phyloP scores from a whole-genome alignment of 2,329 filamentous ascomycete species.

The Talaromyces sp. region DNA sequence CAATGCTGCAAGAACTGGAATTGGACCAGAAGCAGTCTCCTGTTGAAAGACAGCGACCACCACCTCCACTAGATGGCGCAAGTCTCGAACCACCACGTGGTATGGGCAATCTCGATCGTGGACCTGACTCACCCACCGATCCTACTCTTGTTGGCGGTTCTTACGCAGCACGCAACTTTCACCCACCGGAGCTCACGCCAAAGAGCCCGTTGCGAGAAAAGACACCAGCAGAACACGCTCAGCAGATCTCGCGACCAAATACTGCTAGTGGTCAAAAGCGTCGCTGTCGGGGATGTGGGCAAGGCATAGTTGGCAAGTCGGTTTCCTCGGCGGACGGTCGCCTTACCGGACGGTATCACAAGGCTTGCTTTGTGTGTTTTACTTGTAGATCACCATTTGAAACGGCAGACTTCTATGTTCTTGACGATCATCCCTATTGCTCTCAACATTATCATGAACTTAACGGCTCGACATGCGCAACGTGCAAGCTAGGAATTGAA shows the following conservation, averaged over 20 bases:
- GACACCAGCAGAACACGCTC: conserved; percentile 17
- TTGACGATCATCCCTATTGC: conserved; percentile 83
- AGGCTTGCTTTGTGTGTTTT: conserved; percentile 87
- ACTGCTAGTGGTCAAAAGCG: conserved; percentile 57
- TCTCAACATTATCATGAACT: conserved; percentile 87
- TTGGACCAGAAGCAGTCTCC: conserved; percentile 33
- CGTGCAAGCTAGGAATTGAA: conserved; percentile 82
- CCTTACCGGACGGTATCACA: conserved; percentile 90
- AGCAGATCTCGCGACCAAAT: conserved; percentile 38
- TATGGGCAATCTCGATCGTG: conserved; percentile 28
- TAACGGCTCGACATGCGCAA: conserved; percentile 79
- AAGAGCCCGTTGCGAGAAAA: conserved; percentile 20
- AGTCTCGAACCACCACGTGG: conserved; percentile 30
- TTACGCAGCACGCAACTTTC: conserved; percentile 17
- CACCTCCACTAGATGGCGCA: background rate
- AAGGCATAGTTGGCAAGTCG: conserved; percentile 81
- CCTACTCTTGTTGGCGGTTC: conserved; percentile 44
- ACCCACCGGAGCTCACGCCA: conserved; percentile 4
- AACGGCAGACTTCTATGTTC: conserved; percentile 89
- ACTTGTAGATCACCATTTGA: conserved; percentile 78
- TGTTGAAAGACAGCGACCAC: conserved; percentile 17
- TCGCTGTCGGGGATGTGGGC: conserved; percentile 76
- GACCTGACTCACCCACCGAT: conserved; percentile 50
- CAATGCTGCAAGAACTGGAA: conserved; percentile 57
- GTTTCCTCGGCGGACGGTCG: conserved; percentile 91